Evolutionary conservation across 2,329 filamentous ascomycete species (phyloP), one percentile per base, ranked within the genome.

Genomic region (Clonostachys byssicola): DNA sequence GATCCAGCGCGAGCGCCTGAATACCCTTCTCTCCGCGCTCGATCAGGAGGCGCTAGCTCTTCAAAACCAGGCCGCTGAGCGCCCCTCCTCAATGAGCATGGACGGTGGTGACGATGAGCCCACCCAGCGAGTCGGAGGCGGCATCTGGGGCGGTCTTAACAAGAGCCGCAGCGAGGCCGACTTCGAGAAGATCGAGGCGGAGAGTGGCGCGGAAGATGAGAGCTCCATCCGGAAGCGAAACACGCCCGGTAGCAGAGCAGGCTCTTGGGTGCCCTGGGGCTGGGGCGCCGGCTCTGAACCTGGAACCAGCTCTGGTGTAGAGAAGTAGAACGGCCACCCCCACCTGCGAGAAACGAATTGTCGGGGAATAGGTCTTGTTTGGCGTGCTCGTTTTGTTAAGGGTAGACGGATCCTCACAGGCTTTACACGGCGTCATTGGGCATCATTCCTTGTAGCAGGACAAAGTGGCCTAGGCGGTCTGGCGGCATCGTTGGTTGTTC

Each of bases 131-230:
- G 71, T 68, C 33, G 63, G 71, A 50, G 72, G 72, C 63, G 72
- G 73, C 54, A 64, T 64, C 44, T 66, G 66, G 56, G 78, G 76
- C 51, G 81, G 73, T 4, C 68, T 95, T 57, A 86, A 81, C 57
- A 92, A 92, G 70, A 92, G 88, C 60, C 83, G 84, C 53, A 95
- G 89, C 63, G 91, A 96, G 62, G 81, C 80, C 17, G 92, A 95
- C 56, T 96, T 96, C 60, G 91, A 95, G 60, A 88, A 89, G 63
- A 89, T 95, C 55, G 88, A 94, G 52, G 83, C 85, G 34, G 87
- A 92, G 60, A 86, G 83, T 58, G 77, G 77, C 10, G 71, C 71
- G 23, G 79, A 80, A 42, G 73, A 71, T 34, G 72, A 46, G 14
- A 42, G 56, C 10, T 58, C 56, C 16, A 58, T 68, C 23, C 60